Conservation (phyloP, 768 basidiomycete species). For the Termitomyces sp. region DNA sequence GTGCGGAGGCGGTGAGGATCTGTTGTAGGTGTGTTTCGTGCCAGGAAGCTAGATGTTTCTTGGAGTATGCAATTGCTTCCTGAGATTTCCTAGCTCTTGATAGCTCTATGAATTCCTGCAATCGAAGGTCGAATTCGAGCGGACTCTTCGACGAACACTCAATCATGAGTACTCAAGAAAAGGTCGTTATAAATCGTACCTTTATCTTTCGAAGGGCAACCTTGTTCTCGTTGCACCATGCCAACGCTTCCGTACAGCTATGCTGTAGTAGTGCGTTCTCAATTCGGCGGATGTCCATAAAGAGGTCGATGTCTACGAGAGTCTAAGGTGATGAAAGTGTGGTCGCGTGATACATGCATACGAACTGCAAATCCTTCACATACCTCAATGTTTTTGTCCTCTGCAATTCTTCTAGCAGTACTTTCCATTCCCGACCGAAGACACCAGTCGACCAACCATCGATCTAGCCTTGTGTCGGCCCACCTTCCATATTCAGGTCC, state of each 20-base stretch:
- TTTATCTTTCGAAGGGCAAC: constrained; percentile 87
- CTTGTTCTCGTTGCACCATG: constrained; percentile 97
- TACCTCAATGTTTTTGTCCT: constrained; percentile 77
- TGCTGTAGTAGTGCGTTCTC: constrained; percentile 71
- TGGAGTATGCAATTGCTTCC: constrained; percentile 82
- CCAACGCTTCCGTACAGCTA: constrained; percentile 84
- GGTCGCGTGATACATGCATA: background rate
- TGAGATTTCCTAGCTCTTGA: constrained; percentile 56
- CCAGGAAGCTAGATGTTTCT: constrained; percentile 80
- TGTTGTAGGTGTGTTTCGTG: constrained; percentile 75
- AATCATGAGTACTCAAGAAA: background rate
- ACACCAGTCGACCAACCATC: constrained; percentile 94
- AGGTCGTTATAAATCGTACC: constrained; percentile 32
- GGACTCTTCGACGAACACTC: constrained; percentile 56
- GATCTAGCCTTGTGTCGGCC: constrained; percentile 75
- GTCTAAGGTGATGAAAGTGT: constrained; percentile 37
- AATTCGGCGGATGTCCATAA: constrained; percentile 83
- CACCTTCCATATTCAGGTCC: constrained; percentile 65
- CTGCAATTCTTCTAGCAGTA: constrained; percentile 73
- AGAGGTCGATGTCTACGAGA: constrained; percentile 88
- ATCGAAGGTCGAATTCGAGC: constrained; percentile 91
- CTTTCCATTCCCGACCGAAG: constrained; percentile 73
- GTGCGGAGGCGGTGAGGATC: constrained; percentile 68
- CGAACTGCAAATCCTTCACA: constrained; percentile 14
- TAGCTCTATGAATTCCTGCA: constrained; percentile 96